phyloP scores from a whole-genome alignment of 352 stramenopile species.

The Phytophthora citricola region DNA sequence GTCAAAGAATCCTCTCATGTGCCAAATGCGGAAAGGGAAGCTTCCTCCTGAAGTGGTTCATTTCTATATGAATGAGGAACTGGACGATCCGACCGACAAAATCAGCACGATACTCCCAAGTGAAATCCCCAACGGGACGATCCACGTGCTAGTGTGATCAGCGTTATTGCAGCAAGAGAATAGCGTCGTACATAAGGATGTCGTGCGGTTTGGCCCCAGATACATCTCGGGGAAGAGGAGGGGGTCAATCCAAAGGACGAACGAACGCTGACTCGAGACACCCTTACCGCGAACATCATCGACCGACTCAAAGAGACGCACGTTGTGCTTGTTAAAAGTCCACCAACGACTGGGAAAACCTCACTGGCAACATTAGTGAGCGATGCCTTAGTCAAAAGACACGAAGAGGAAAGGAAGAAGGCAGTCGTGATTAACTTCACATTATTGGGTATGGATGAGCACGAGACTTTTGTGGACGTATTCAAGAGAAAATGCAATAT shows the following conservation, averaged over 20 bases:
- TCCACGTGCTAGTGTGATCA: background rate
- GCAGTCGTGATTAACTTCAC: background rate
- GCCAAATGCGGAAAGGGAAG: background rate
- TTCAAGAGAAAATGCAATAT: conserved; percentile 5
- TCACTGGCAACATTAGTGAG: conserved; percentile 14
- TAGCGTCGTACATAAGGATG: background rate
- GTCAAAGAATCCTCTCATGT: background rate
- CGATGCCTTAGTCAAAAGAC: background rate
- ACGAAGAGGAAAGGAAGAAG: too few species aligned
- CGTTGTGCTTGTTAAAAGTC: conserved; percentile 9
- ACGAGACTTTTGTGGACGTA: conserved; percentile 1
- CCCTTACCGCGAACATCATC: conserved; percentile 7
- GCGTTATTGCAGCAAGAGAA: conserved; percentile 5
- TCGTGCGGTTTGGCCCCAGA: background rate
- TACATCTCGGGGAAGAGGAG: background rate
- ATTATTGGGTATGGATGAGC: background rate
- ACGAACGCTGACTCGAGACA: conserved; percentile 12
- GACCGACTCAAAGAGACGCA: conserved; percentile 10
- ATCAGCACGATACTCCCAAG: too few species aligned
- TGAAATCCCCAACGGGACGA: background rate
- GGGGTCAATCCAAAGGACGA: conserved; percentile 5
- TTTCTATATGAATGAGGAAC: too few species aligned
- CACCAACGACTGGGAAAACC: conserved; percentile 11
- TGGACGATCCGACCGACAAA: too few species aligned
- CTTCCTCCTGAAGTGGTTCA: background rate